Evolutionary conservation across 2,329 filamentous ascomycete genomes (phyloP).

Genomic region (Trichophyton verrucosum): DNA sequence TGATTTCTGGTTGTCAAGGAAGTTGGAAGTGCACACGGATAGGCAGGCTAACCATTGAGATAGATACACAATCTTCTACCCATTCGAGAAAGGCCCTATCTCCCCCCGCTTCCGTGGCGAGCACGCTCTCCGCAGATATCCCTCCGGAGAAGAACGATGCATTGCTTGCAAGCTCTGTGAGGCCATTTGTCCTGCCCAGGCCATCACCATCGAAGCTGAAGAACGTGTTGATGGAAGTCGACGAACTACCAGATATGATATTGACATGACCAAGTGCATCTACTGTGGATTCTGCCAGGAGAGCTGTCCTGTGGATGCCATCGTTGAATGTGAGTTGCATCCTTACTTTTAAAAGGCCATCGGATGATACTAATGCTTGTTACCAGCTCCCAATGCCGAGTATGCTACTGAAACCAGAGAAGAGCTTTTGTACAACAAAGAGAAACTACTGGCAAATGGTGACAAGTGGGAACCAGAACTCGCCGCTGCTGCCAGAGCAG

Average conservation of each 20-base stretch:
- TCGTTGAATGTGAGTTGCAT: constrained; percentile 52
- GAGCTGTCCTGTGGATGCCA: constrained; percentile 95
- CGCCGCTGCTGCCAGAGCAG: constrained; percentile 79
- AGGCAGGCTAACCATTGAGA: not conserved
- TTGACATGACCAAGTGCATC: constrained; percentile 99
- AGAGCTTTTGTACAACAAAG: constrained; percentile 95
- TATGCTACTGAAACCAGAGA: constrained; percentile 72
- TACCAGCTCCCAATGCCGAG: constrained; percentile 54
- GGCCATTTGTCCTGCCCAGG: constrained; percentile 93
- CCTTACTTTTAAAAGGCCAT: not conserved
- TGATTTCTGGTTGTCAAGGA: not conserved
- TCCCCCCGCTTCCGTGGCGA: constrained; percentile 96
- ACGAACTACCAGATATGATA: constrained; percentile 93
- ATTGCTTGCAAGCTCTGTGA: constrained; percentile 99
- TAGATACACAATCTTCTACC: constrained; percentile 97
- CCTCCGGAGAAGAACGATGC: constrained; percentile 94
- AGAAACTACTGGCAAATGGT: constrained; percentile 78
- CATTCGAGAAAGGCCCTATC: constrained; percentile 97
- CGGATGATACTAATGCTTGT: not conserved
- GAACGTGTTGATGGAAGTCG: constrained; percentile 92
- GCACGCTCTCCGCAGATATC: constrained; percentile 90
- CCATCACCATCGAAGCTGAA: constrained; percentile 98
- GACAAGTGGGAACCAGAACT: constrained; percentile 98
- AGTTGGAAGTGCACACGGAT: not conserved
- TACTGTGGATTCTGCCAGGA: constrained; percentile 99